A percentile compares a stretch with the other conserved stretches of the same genome.
phyloP scores from a whole-genome alignment of 2,329 filamentous ascomycete genomes.

The Cordyceps pruinosa region DNA sequence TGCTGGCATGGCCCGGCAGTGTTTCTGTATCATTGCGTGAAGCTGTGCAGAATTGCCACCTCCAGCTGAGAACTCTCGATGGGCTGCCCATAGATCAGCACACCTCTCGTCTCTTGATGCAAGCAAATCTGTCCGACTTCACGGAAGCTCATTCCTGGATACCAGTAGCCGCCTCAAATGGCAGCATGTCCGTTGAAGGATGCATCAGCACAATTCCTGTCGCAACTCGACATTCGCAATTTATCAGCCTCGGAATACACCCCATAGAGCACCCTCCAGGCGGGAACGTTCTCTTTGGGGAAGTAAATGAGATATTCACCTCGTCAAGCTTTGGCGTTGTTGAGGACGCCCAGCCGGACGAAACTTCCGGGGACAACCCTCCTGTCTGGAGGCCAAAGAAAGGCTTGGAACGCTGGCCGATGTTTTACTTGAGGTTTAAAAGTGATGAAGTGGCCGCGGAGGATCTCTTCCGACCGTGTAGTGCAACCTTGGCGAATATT shows the following conservation, averaged over 20 bases:
- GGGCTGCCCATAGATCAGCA: conserved; percentile 18
- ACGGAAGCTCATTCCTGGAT: conserved; percentile 57
- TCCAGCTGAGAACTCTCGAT: conserved; percentile 29
- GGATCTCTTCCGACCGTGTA: conserved; percentile 9
- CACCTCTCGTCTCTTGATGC: conserved; percentile 49
- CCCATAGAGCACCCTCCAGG: conserved; percentile 52
- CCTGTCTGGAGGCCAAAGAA: conserved; percentile 43
- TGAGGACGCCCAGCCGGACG: conserved; percentile 38
- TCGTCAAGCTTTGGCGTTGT: conserved; percentile 67
- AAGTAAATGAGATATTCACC: conserved; percentile 70
- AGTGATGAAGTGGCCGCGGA: conserved; percentile 30
- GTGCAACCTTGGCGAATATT: conserved; percentile 37
- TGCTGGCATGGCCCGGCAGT: conserved; percentile 61
- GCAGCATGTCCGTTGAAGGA: conserved; percentile 57
- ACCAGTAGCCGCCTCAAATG: conserved; percentile 58
- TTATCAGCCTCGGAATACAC: conserved; percentile 69
- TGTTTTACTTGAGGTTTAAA: conserved; percentile 73
- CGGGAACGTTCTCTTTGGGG: conserved; percentile 64
- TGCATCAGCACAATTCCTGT: conserved; percentile 64
- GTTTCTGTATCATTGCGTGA: conserved; percentile 56
- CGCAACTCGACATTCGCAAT: conserved; percentile 68
- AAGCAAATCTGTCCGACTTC: conserved; percentile 56
- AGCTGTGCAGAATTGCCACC: conserved; percentile 26
- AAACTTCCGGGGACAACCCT: conserved; percentile 7
- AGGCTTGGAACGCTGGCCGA: conserved; percentile 74